Percentiles rank a stretch among this genome's conserved stretches.
phyloP scores from a whole-genome alignment of 768 basidiomycete genomes.

The Tulasnella sp. region DNA sequence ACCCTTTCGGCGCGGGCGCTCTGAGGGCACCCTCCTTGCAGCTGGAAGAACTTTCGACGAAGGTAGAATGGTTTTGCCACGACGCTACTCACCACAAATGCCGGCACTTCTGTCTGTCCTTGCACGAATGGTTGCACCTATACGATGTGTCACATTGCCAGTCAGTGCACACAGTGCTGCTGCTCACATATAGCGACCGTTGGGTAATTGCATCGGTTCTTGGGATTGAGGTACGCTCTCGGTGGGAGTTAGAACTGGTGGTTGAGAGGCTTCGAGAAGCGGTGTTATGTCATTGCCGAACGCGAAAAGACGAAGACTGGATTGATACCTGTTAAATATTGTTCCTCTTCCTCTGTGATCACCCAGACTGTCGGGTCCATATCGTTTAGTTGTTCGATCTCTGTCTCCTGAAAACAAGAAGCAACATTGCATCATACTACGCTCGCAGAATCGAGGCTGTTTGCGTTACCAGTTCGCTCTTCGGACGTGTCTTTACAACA shows the following conservation, averaged over 20 bases:
- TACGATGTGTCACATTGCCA: background rate
- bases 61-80: slow-evolving; percentile 4
- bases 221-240: background rate
- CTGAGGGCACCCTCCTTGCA: slow-evolving; percentile 57
- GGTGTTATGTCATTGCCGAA: slow-evolving; percentile 30
- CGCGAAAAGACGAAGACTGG: too few species aligned
- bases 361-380: slow-evolving; percentile 53
- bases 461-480: slow-evolving; percentile 38
- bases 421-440: background rate
- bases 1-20: slow-evolving; percentile 29
- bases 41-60: slow-evolving; percentile 30
- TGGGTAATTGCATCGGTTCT: slow-evolving; percentile 34
- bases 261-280: slow-evolving; percentile 20
- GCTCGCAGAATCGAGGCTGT: background rate
- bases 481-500: slow-evolving; percentile 58
- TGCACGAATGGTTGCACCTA: slow-evolving; percentile 73
- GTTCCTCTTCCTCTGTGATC: slow-evolving; percentile 26
- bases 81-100: slow-evolving; percentile 51
- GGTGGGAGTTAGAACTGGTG: background rate
- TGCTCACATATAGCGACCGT: slow-evolving; percentile 54
- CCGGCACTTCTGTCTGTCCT: slow-evolving; percentile 59
- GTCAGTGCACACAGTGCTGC: background rate
- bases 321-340: slow-evolving; percentile 11
- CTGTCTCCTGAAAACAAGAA: slow-evolving; percentile 40
- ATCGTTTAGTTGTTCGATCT: slow-evolving; percentile 53